These are phyloP conservation scores for Ophiosphaerella korrae DNA, from an alignment of 2,329 filamentous ascomycete genomes.

Conservation along the genomic window DNA sequence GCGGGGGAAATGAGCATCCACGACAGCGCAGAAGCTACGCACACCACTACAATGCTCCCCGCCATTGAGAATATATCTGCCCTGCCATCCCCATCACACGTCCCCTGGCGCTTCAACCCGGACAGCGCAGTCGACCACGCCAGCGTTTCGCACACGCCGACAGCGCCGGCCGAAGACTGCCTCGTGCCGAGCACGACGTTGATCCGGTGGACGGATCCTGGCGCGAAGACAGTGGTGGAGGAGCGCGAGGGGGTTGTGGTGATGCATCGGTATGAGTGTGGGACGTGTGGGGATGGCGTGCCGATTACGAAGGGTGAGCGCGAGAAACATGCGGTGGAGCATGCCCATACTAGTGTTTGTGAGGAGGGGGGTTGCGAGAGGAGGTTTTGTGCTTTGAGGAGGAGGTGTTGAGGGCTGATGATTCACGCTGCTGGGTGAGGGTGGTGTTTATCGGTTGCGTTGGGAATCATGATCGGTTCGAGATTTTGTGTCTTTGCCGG, in stretches of 20 bases:
- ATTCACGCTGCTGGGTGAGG: no score
- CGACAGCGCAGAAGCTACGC: not conserved
- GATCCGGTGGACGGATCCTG: slow-evolving; percentile 30
- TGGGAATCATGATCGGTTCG: no score
- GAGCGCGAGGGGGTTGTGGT: slow-evolving; percentile 16
- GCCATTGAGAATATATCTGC: not conserved
- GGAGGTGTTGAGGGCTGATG: not conserved
- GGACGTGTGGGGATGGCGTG: slow-evolving; percentile 25
- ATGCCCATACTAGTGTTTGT: slow-evolving; percentile 29
- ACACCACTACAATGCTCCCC: not conserved
- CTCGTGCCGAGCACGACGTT: slow-evolving; percentile 29
- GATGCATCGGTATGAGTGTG: slow-evolving; percentile 26
- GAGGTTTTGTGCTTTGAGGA: slow-evolving; percentile 29
- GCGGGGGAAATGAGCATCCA: not conserved
- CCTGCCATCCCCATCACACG: not conserved
- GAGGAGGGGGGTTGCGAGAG: slow-evolving; percentile 20
- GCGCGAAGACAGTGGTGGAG: slow-evolving; percentile 7
- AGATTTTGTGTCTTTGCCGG: no score
- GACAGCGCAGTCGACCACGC: not conserved
- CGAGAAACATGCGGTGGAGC: slow-evolving; percentile 30
- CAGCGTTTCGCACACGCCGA: not conserved
- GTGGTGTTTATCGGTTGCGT: no score
- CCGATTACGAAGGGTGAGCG: slow-evolving; percentile 33
- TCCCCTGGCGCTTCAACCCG: slow-evolving; percentile 24
- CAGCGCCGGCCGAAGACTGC: slow-evolving; percentile 3